phyloP scores from a whole-genome alignment of 202 grass and related monocot genomes.

The Thinopyrum obtusiflorum region DNA sequence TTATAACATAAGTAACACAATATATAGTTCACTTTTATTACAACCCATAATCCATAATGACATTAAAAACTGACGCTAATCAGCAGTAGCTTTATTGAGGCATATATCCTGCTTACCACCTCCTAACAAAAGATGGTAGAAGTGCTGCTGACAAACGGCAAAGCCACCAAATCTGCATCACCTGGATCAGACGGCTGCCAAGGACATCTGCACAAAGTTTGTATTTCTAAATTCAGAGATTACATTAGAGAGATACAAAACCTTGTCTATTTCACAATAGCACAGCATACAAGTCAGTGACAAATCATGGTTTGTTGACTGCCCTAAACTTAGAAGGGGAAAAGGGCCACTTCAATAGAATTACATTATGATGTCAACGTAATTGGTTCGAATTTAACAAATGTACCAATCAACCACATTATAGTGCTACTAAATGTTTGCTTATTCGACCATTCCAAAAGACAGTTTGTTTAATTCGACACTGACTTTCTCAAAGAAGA shows the following conservation, averaged over 20 bases:
- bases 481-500: not conserved
- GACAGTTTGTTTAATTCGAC: not conserved
- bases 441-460: not conserved
- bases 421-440: not conserved
- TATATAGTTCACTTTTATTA: slow-evolving; percentile 48
- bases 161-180: slow-evolving; percentile 14
- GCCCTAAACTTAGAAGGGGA: not conserved
- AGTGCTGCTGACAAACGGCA: slow-evolving; percentile 25
- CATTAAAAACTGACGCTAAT: slow-evolving; percentile 49
- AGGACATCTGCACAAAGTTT: slow-evolving; percentile 40
- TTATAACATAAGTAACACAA: slow-evolving; percentile 24
- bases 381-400: not conserved
- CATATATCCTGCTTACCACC: slow-evolving; percentile 68
- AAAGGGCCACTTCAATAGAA: not conserved
- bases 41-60: slow-evolving; percentile 43
- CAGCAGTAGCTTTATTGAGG: slow-evolving; percentile 58
- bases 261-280: slow-evolving; percentile 5
- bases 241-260: slow-evolving; percentile 2
- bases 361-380: not conserved
- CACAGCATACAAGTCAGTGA: not conserved
- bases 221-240: slow-evolving; percentile 24
- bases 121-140: slow-evolving; percentile 41
- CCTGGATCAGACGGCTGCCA: not conserved
- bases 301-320: slow-evolving; percentile 2
- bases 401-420: not conserved